A percentile compares a stretch with the other conserved stretches of the same genome.
Evolutionary conservation across 108 stramenopile genomes (phyloP).

Genomic region (Craspedostauros australis): DNA sequence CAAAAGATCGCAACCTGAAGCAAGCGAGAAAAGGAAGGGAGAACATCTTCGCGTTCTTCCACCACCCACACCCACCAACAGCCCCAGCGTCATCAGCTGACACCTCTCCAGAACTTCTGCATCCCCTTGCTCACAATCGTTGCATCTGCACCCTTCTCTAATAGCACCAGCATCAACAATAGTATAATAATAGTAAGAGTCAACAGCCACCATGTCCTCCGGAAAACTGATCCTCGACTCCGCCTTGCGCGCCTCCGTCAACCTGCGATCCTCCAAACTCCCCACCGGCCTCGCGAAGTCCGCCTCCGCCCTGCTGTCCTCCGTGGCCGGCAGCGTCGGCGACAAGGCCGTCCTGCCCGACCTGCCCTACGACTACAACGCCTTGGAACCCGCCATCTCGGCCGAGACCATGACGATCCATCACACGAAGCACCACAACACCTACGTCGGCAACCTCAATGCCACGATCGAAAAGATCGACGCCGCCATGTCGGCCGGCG

Average conservation of each 20-base stretch:
- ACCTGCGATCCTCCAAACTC: conserved; percentile 69
- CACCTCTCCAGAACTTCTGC: too few species aligned
- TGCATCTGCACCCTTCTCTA: too few species aligned
- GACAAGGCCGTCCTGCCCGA: conserved; percentile 75
- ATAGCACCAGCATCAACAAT: too few species aligned
- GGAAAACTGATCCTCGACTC: conserved; percentile 47
- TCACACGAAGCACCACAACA: conserved; percentile 91
- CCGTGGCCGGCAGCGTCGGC: conserved; percentile 42
- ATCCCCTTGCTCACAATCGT: too few species aligned
- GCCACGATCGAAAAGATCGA: conserved; percentile 84
- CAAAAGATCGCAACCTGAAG: too few species aligned
- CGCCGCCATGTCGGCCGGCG: conserved; percentile 58
- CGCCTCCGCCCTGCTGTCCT: conserved; percentile 63
- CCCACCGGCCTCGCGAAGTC: conserved; percentile 48
- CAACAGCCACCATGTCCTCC: conserved; percentile 31
- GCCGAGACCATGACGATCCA: conserved; percentile 93
- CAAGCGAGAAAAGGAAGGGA: too few species aligned
- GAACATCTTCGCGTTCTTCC: too few species aligned
- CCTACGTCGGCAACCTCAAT: conserved; percentile 92
- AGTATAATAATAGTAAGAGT: too few species aligned
- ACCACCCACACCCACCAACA: too few species aligned
- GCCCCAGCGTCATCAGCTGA: too few species aligned
- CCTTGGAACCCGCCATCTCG: conserved; percentile 86
- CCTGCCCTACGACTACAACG: conserved; percentile 86
- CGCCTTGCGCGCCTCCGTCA: conserved; percentile 70